A percentile compares a stretch with the other conserved stretches of the same genome.
phyloP scores from a whole-genome alignment of 441 rosid species.

The Adansonia madagascariensis region DNA sequence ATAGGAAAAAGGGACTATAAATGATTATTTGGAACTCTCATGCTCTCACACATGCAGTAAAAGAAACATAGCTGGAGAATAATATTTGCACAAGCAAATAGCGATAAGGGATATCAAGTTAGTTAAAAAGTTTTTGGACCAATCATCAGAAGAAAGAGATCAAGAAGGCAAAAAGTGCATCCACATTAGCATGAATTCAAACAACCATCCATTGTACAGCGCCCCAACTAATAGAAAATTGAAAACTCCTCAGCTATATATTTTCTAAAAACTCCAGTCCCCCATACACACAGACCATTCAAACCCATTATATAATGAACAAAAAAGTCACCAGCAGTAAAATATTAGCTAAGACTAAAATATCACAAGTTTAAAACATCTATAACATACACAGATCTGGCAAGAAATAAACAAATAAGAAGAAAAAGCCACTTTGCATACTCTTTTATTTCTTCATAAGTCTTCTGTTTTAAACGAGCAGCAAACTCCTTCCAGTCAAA shows the following conservation, averaged over 20 bases:
- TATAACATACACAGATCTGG: neutral
- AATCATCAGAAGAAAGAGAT: neutral
- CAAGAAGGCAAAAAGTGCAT: constrained; percentile 1
- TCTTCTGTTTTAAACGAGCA: constrained; percentile 90
- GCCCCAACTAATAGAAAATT: constrained; percentile 1
- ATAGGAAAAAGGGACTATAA: neutral
- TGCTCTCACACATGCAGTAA: constrained; percentile 5
- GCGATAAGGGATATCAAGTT: neutral
- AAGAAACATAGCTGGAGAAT: neutral
- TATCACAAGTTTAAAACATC: constrained; percentile 19
- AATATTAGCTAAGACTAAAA: neutral
- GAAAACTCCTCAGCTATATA: neutral
- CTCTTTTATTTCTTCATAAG: constrained; percentile 84
- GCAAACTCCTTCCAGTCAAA: constrained; percentile 91
- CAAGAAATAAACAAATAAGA: constrained; percentile 23
- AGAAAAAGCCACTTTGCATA: constrained; percentile 41
- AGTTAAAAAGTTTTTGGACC: neutral
- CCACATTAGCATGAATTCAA: constrained; percentile 7
- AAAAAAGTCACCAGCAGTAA: constrained; percentile 8
- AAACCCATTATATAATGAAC: neutral
- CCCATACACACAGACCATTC: neutral
- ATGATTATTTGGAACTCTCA: neutral
- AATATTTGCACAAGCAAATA: constrained; percentile 14
- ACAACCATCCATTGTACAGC: neutral
- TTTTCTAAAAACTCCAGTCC: neutral